These are phyloP conservation scores for Juncus effusus DNA, from an alignment of 176 grass and related monocot species.

Conservation along the genomic window DNA sequence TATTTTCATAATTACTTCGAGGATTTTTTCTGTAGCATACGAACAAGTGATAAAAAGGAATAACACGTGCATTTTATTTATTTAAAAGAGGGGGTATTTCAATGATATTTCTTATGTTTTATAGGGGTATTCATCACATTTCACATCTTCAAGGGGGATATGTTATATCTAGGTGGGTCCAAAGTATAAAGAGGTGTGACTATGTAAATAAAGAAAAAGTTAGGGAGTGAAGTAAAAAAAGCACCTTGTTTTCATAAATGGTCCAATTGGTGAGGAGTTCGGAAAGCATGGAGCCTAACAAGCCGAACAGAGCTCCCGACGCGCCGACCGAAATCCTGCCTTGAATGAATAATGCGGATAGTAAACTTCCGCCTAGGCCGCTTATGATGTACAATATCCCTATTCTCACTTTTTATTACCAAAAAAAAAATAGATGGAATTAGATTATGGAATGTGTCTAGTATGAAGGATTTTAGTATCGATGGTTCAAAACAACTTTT, in stretches of 20 bases:
- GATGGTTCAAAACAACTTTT: not conserved
- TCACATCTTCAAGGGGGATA: not conserved
- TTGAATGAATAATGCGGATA: conserved; percentile 85
- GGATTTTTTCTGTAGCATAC: too few relatives aligned
- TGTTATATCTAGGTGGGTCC: too few relatives aligned
- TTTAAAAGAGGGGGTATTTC: too few relatives aligned
- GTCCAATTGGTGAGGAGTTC: conserved; percentile 99
- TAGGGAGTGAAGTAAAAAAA: conserved; percentile 6
- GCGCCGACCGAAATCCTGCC: conserved; percentile 87
- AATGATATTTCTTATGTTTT: too few relatives aligned
- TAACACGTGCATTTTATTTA: too few relatives aligned
- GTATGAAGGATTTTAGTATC: conserved; percentile 9
- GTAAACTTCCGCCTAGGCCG: conserved; percentile 81
- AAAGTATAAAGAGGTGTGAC: too few relatives aligned
- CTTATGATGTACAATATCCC: conserved; percentile 74
- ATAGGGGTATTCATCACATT: too few relatives aligned
- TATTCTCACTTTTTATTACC: conserved; percentile 64
- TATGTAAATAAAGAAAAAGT: conserved; percentile 10
- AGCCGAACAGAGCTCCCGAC: conserved; percentile 94
- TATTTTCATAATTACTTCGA: too few relatives aligned
- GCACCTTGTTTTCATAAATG: conserved; percentile 93
- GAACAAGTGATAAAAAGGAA: too few relatives aligned
- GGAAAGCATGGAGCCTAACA: conserved; percentile 88
- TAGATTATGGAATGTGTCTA: conserved; percentile 6
- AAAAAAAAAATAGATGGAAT: conserved; percentile 21